Evolutionary conservation across 495 filamentous ascomycete genomes (phyloP), one percentile per base, ranked within the genome.

Genomic region (Talaromyces nanjingensis): DNA sequence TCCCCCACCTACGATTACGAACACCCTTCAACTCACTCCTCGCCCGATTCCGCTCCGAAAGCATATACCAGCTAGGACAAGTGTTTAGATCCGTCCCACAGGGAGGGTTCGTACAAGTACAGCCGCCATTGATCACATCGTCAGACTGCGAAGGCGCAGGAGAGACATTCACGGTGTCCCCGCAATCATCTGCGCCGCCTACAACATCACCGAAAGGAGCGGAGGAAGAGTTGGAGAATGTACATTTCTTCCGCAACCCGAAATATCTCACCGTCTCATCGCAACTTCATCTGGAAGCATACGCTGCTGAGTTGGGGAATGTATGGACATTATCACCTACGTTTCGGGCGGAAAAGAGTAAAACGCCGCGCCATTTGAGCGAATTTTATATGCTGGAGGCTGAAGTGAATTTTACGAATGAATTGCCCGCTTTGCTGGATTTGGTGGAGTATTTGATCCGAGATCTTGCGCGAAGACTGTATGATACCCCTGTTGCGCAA

Each of bases 361-460:
- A 97, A 74, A 98, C 94, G 6, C 84, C 92, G 16, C 89, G 96
- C 39, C 94, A 98, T 76, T 79, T 98, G 55, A 96, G 91, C 77
- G 94, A 98, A 69, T 98, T 98, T 73, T 98, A 97, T 76, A 98
- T 98, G 94, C 84, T 98, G 2, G 94, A 98, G 75, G 92, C 87
- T 7, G 94, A 98, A 74, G 76, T 90, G 60, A 87, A 83, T 71
- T 97, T 96, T 72, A 86, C 88, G 59, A 78, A 90, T 31, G 79
- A 86, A 56, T 73, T 97, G 22, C 75, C 79, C 49, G 76, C 79
- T 8, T 80, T 98, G 63, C 92, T 96, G 79, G 79, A 87, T 64
- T 70, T 94, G 8, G 83, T 90, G n/a, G 91, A 98, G 73, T 75
- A 87, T 64, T 84, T 94, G 79, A 80, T 96, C 27, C 83, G 84